Percentiles rank a stretch among this genome's conserved stretches.
phyloP scores from a whole-genome alignment of 2,329 filamentous ascomycete genomes.

The Davidsoniella eucalypti region DNA sequence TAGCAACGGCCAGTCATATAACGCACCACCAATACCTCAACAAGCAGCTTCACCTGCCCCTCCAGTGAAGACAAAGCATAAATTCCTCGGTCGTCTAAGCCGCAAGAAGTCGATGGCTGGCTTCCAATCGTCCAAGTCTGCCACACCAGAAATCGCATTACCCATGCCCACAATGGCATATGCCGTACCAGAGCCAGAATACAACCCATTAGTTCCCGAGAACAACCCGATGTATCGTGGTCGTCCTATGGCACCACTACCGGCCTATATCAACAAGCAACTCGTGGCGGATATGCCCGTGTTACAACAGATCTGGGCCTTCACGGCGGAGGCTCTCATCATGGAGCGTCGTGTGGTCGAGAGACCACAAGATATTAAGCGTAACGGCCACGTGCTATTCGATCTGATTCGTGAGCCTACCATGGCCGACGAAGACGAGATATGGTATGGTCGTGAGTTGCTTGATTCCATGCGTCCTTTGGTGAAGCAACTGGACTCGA shows the following conservation, averaged over 20 bases:
- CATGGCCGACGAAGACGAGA: conserved; percentile 42
- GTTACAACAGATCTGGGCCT: conserved; percentile 44
- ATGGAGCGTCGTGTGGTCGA: conserved; percentile 42
- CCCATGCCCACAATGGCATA: neutral
- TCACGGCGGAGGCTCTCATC: conserved; percentile 45
- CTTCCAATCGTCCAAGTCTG: neutral
- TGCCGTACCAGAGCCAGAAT: neutral
- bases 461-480: conserved; percentile 39
- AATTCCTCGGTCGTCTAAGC: conserved; percentile 33
- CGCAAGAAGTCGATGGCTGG: conserved; percentile 37
- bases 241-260: conserved; percentile 43
- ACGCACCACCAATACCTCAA: neutral
- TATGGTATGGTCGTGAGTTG: conserved; percentile 39
- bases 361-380: conserved; percentile 42
- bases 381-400: conserved; percentile 44
- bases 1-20: neutral
- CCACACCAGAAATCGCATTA: neutral
- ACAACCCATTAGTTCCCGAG: conserved; percentile 2
- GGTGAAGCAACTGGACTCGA: conserved; percentile 34
- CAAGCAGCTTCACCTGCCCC: conserved; percentile 16
- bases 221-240: conserved; percentile 21
- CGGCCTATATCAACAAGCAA: conserved; percentile 31
- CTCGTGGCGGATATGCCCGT: conserved; percentile 39
- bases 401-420: conserved; percentile 49
- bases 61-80: conserved; percentile 32